These are phyloP conservation scores for Xerocomellus intermedius DNA, from an alignment of 768 basidiomycete genomes.

Conservation along the genomic window DNA sequence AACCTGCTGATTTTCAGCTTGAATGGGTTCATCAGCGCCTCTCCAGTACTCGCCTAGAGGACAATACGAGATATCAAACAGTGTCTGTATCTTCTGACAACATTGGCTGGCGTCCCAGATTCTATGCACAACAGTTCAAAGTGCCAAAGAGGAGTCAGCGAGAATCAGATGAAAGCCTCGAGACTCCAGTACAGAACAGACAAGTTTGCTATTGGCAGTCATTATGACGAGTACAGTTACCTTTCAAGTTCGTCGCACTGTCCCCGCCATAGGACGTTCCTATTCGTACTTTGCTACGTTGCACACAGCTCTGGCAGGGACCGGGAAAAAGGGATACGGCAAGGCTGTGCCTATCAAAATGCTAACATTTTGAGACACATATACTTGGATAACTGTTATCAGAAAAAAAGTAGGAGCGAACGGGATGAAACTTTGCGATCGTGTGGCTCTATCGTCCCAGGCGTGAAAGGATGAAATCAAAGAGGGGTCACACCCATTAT, in stretches of 20 bases:
- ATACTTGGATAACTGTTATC: conserved; percentile 17
- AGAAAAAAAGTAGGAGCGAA: background rate
- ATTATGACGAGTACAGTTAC: too few species aligned
- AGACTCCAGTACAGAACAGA: background rate
- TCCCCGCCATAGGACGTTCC: background rate
- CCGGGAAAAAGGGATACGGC: background rate
- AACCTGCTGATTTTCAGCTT: too few species aligned
- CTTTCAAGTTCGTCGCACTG: background rate
- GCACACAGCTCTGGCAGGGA: background rate
- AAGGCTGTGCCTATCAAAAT: conserved; percentile 11
- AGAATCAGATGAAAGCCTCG: background rate
- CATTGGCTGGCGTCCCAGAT: background rate
- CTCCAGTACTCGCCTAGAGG: background rate
- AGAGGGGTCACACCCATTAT: background rate
- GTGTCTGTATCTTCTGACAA: background rate
- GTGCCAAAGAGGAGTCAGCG: background rate
- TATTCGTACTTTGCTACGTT: background rate
- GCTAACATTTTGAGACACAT: conserved; percentile 16
- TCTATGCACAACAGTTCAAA: background rate
- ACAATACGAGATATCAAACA: background rate
- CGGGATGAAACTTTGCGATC: background rate
- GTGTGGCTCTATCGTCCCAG: background rate
- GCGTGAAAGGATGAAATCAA: too few species aligned
- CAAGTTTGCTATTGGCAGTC: background rate
- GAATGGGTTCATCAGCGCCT: background rate